Conservation (phyloP, 2,329 filamentous ascomycete genomes). For the Exophiala viscosa region DNA sequence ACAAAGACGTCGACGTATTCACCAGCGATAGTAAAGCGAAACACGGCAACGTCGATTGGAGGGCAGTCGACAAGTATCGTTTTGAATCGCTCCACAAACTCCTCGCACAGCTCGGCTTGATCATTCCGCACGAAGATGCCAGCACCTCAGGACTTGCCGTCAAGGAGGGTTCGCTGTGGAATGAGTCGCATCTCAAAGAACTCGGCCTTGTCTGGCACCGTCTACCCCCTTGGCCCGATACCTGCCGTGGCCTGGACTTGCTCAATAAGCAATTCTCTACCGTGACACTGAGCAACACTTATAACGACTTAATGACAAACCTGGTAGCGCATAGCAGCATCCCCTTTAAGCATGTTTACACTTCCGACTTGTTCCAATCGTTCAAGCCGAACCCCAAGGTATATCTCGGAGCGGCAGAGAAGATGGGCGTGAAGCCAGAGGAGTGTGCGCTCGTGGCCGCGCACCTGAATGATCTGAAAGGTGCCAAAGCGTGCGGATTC, state of each 20-base stretch:
- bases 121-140: constrained; percentile 32
- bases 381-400: constrained; percentile 66
- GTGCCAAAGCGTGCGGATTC: constrained; percentile 58
- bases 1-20: constrained; percentile 6
- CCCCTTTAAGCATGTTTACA: constrained; percentile 57
- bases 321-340: constrained; percentile 55
- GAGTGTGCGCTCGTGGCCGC: constrained; percentile 72
- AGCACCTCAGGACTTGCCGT: neutral
- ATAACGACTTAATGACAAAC: constrained; percentile 57
- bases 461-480: constrained; percentile 62
- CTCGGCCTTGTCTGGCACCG: constrained; percentile 66
- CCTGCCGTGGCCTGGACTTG: constrained; percentile 48
- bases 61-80: constrained; percentile 65
- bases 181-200: constrained; percentile 55
- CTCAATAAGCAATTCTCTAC: constrained; percentile 55
- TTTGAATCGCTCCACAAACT: constrained; percentile 56
- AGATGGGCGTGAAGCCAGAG: constrained; percentile 50
- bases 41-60: constrained; percentile 46
- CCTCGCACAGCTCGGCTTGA: constrained; percentile 51
- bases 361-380: constrained; percentile 61
- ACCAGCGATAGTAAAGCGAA: constrained; percentile 1
- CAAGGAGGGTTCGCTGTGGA: constrained; percentile 44
- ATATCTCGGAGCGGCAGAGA: constrained; percentile 61
- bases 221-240: constrained; percentile 62
- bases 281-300: constrained; percentile 67